Evolutionary conservation across 176 grass and related monocot species (phyloP).

Genomic region (Cymbopogon citratus): DNA sequence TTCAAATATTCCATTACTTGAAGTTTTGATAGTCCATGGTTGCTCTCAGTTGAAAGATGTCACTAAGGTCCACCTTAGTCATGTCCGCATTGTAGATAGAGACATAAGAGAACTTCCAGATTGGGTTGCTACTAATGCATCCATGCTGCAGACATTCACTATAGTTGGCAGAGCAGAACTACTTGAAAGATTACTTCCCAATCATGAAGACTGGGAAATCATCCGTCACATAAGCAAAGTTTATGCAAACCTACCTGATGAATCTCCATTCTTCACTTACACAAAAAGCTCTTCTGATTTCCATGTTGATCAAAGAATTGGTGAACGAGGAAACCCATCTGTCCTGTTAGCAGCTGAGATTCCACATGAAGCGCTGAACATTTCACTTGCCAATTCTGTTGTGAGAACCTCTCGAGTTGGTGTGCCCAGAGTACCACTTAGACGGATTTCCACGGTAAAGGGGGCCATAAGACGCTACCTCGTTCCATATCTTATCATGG

Average conservation of each 20-base stretch:
- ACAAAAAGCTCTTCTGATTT: conserved; percentile 35
- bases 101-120: conserved; percentile 25
- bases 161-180: conserved; percentile 37
- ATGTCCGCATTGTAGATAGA: conserved; percentile 29
- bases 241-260: conserved; percentile 41
- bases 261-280: conserved; percentile 52
- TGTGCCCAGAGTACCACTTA: neutral
- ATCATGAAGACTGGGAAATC: conserved; percentile 36
- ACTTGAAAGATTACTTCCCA: conserved; percentile 38
- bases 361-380: neutral
- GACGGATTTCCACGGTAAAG: neutral
- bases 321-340: neutral
- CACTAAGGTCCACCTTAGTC: conserved; percentile 16
- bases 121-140: conserved; percentile 31
- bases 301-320: conserved; percentile 42
- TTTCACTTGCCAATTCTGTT: conserved; percentile 8
- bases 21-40: conserved; percentile 29
- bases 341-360: neutral
- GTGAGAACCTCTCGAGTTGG: neutral
- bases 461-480: conserved; percentile 17
- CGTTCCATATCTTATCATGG: conserved; percentile 3
- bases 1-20: conserved; percentile 41
- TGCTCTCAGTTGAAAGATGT: conserved; percentile 35
- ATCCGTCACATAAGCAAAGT: conserved; percentile 40
- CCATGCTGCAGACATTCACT: conserved; percentile 30